Conservation (phyloP, 192 early-diverging fungal species). For the Coemansia sp. region DNA sequence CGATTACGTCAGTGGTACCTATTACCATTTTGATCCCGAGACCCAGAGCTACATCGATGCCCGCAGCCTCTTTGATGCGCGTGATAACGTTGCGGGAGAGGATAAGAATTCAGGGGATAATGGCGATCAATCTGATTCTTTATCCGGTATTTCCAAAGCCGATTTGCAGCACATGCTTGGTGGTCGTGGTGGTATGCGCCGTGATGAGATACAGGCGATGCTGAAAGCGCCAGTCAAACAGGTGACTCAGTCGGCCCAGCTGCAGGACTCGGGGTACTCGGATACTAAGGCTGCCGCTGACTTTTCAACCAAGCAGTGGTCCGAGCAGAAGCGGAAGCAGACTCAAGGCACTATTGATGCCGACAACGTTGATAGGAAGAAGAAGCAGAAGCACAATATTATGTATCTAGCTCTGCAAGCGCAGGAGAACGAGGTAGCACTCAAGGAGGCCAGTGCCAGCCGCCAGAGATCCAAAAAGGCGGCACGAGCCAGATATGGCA, state of each 20-base stretch:
- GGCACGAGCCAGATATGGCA: slow-evolving; percentile 66
- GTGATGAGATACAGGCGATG: slow-evolving; percentile 20
- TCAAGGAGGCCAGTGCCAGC: slow-evolving; percentile 62
- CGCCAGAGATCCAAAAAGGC: slow-evolving; percentile 63
- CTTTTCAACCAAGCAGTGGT: slow-evolving; percentile 17
- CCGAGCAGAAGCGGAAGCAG: slow-evolving; percentile 13
- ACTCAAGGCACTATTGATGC: slow-evolving; percentile 21
- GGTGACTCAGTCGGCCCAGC: slow-evolving; percentile 25
- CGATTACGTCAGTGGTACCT: slow-evolving; percentile 21
- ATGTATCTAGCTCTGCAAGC: slow-evolving; percentile 75
- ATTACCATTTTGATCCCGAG: slow-evolving; percentile 33
- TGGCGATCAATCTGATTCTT: slow-evolving; percentile 9
- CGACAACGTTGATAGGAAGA: slow-evolving; percentile 41
- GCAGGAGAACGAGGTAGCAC: slow-evolving; percentile 59
- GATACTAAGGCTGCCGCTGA: slow-evolving; percentile 24
- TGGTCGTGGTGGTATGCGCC: slow-evolving; percentile 20
- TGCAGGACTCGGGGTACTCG: slow-evolving; percentile 31
- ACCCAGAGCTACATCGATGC: slow-evolving; percentile 35
- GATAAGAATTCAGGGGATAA: neutral
- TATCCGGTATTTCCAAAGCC: slow-evolving; percentile 11
- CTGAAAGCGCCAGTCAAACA: slow-evolving; percentile 13
- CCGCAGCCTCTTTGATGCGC: neutral
- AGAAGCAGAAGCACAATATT: slow-evolving; percentile 76
- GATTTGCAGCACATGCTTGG: slow-evolving; percentile 39
- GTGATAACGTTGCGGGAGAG: neutral